A percentile compares a stretch with the other conserved stretches of the same genome.
phyloP scores from a whole-genome alignment of 371 early-diverging fungal species.

The Mucor irregularis region DNA sequence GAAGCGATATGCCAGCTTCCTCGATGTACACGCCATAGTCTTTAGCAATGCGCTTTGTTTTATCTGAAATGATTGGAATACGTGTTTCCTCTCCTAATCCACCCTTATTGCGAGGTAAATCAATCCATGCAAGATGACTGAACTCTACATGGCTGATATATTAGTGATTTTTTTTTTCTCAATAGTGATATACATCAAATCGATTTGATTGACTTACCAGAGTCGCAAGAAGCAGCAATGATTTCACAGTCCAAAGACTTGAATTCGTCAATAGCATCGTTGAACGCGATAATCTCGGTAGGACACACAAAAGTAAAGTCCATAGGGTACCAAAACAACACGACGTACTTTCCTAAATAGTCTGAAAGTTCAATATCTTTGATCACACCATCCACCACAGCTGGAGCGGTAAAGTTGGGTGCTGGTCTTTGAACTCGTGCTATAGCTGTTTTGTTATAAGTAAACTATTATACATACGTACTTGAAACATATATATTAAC shows the following conservation, averaged over 20 bases:
- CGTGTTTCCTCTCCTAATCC: slow-evolving; percentile 75
- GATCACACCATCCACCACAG: slow-evolving; percentile 73
- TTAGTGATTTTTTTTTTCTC: too few relatives aligned
- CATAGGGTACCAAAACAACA: slow-evolving; percentile 45
- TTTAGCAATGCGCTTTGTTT: slow-evolving; percentile 67
- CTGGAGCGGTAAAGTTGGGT: slow-evolving; percentile 72
- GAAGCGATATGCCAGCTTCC: slow-evolving; percentile 56
- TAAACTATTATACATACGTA: not conserved
- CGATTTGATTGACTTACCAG: slow-evolving; percentile 23
- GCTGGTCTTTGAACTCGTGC: slow-evolving; percentile 55
- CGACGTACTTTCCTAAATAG: slow-evolving; percentile 77
- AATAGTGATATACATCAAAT: not conserved
- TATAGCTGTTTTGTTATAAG: not conserved
- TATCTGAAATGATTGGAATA: slow-evolving; percentile 74
- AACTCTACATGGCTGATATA: slow-evolving; percentile 24
- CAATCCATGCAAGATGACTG: slow-evolving; percentile 64
- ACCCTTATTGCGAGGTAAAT: slow-evolving; percentile 69
- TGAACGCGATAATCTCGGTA: slow-evolving; percentile 69
- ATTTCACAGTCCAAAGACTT: slow-evolving; percentile 53
- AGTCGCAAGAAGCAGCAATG: slow-evolving; percentile 47
- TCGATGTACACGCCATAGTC: slow-evolving; percentile 76
- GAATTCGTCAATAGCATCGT: slow-evolving; percentile 67
- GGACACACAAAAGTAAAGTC: slow-evolving; percentile 66
- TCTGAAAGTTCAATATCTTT: slow-evolving; percentile 75
- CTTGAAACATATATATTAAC: not conserved